Evolutionary conservation across 2,329 filamentous ascomycete genomes (phyloP).

Genomic region (Paraconiothyrium sp.): DNA sequence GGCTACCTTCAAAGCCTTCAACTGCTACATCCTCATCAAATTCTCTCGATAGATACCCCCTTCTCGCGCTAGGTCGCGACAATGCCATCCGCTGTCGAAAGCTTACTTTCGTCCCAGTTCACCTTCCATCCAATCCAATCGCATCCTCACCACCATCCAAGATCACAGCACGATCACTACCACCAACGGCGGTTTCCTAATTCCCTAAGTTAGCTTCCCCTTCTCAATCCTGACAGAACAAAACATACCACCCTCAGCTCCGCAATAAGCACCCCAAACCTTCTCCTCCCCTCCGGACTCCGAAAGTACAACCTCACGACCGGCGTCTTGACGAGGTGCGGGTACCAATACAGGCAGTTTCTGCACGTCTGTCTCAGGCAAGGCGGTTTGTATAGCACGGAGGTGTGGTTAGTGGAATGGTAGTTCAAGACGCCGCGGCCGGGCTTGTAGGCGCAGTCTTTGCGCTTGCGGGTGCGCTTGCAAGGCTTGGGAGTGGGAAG

Average conservation of each 20-base stretch:
- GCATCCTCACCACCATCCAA: too few relatives aligned
- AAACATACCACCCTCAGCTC: background rate
- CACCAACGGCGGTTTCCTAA: too few relatives aligned
- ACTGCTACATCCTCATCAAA: too few relatives aligned
- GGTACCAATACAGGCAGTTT: background rate
- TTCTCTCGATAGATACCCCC: too few relatives aligned
- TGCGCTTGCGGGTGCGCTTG: background rate
- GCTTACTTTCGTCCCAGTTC: too few relatives aligned
- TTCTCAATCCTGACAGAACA: too few relatives aligned
- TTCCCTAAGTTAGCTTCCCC: too few relatives aligned
- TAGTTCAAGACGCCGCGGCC: slow-evolving; percentile 1
- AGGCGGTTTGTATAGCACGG: background rate
- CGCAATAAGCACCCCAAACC: slow-evolving; percentile 2
- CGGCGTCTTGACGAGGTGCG: background rate
- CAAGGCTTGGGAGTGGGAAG: background rate
- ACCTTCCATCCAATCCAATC: too few relatives aligned
- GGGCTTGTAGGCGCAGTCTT: slow-evolving; percentile 1
- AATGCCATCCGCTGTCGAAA: too few relatives aligned
- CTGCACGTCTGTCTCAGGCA: background rate
- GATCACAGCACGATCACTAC: too few relatives aligned
- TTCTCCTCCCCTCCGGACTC: background rate
- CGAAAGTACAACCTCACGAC: background rate
- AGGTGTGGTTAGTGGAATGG: background rate
- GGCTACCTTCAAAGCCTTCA: too few relatives aligned
- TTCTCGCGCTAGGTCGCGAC: too few relatives aligned